phyloP scores from a whole-genome alignment of 192 early-diverging fungal species.

The Coemansia sp. region DNA sequence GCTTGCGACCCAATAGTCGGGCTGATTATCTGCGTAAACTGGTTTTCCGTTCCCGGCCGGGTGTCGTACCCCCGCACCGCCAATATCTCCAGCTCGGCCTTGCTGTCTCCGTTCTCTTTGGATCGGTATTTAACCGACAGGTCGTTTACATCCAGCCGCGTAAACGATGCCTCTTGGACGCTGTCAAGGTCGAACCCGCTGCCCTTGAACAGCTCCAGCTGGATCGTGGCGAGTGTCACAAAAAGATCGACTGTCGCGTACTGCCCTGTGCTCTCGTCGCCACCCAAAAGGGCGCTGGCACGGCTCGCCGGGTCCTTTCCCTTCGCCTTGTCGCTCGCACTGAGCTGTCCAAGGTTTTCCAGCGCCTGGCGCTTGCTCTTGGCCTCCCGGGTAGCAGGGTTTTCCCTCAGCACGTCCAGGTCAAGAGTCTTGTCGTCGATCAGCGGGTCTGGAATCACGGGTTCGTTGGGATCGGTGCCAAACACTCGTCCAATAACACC shows the following conservation, averaged over 20 bases:
- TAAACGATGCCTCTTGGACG: slow-evolving; percentile 57
- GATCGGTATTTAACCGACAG: slow-evolving; percentile 59
- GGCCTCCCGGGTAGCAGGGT: slow-evolving; percentile 35
- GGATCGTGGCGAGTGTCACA: slow-evolving; percentile 69
- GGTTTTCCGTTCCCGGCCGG: slow-evolving; percentile 67
- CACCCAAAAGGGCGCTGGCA: neutral
- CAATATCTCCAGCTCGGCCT: slow-evolving; percentile 67
- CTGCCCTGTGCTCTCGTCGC: slow-evolving; percentile 19
- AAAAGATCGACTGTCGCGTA: slow-evolving; percentile 57
- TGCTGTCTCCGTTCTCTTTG: slow-evolving; percentile 62
- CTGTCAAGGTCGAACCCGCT: slow-evolving; percentile 57
- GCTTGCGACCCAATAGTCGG: slow-evolving; percentile 23
- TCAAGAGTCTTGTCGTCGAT: slow-evolving; percentile 31
- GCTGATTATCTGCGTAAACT: slow-evolving; percentile 81
- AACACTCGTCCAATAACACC: slow-evolving; percentile 42
- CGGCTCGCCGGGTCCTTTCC: neutral
- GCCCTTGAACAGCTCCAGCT: slow-evolving; percentile 75
- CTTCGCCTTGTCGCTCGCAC: neutral
- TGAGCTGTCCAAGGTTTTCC: slow-evolving; percentile 41
- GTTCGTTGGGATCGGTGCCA: slow-evolving; percentile 30
- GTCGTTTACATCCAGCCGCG: slow-evolving; percentile 53
- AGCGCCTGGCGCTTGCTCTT: slow-evolving; percentile 39
- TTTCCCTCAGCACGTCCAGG: slow-evolving; percentile 39
- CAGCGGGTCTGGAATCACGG: slow-evolving; percentile 20
- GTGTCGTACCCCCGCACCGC: slow-evolving; percentile 81